Evolutionary conservation across 495 filamentous ascomycete genomes (phyloP), one percentile per base, ranked within the genome.

Genomic region (Bathelium albidoporum): DNA sequence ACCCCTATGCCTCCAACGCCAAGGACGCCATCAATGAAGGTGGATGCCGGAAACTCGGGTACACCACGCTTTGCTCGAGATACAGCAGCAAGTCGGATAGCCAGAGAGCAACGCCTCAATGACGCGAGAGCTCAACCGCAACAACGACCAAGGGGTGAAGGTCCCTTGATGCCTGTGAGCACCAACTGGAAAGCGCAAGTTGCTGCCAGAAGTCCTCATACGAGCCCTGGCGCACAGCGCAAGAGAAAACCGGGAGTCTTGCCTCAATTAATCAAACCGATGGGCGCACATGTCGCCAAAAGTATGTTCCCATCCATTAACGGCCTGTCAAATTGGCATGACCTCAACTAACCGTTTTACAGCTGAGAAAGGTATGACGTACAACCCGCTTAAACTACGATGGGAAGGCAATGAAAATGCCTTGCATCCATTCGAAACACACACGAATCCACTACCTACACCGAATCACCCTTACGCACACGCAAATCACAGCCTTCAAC

Each of bases 371-470:
- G 94, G 91, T 60, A 98, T 98, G 94, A 87, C 81, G 32, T 98
- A 95, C 75, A 98, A 98, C 71, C 89, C 94, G 1, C 72, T 74
- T 18, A 86, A 86, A 1, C 91, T 86, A 69, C 83, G 85, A 31
- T 98, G 95, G 94, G 94, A 97, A 77, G 94, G 94, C 43, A 98
- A 98, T 68, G 94, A 97, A 71, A 91, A 90, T 61, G 83, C 82
- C 16, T 77, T 96, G 24, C 80, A 79, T 44, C 45, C 66, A 16
- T 65, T 65, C 22, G 63, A 65, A 5, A 41, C 69, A 22, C 66
- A 69, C 28, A 72, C 67, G 65, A 55, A 55, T 29, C 49, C 49
- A 29, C 49, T 55, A 2, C 66, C 68, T 20, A 66, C 66, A 9
- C 66, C 69, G 2, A 53, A 16, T 70, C 69, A 31, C 49, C 68